Base-by-base conservation (phyloP, 2,329 filamentous ascomycete genomes). In the Elsinoe perseae region DNA sequence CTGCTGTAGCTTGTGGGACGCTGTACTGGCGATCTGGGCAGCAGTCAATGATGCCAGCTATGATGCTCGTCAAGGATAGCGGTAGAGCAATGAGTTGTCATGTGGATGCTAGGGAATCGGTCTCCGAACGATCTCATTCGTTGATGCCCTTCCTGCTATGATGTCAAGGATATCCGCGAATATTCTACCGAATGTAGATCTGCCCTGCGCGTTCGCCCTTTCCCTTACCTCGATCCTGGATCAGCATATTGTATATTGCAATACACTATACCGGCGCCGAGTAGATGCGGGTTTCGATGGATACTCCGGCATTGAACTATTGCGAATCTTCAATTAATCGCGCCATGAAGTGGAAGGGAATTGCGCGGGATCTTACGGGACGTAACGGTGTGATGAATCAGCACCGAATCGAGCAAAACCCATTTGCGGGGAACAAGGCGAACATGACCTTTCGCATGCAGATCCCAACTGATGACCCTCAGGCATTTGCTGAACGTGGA, bases 81-180 rank as follows among this genome's bases (percentile, higher is more conserved):
- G 40, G 40, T 44, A 44, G 9, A 44, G n/a, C 23, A 10, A 25
- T 44, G 20, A 44, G 40, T 44, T 44, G 40, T 44, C 40, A 44
- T 25, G 40, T 44, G 20, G 20, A 23, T 21, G 9, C 40, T 25
- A 18, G 14, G 40, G 40, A 44, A 44, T 44, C 20, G 20, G 40
- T 10, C 9, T 23, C 20, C 25, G 18, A 8, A 16, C 20, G 20
- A 18, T 44, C 40, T 44, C 40, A 44, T 44, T 44, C 40, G 40
- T 44, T 25, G 40, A 6, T 23, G 40, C 20, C 20, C n/a, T 21
- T 25, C n/a, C 40, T 44, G 40, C 40, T 9, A 44, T 44, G 40
- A 44, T 44, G 40, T 44, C 40, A 44, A 44, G 40, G 40, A 3
- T 25, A 12, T 44, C 20, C 20, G 40, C 40, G 40, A 25, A 23